Base-by-base conservation (phyloP, 2,329 filamentous ascomycete species). In the Aspergillus pseudoterreus region DNA sequence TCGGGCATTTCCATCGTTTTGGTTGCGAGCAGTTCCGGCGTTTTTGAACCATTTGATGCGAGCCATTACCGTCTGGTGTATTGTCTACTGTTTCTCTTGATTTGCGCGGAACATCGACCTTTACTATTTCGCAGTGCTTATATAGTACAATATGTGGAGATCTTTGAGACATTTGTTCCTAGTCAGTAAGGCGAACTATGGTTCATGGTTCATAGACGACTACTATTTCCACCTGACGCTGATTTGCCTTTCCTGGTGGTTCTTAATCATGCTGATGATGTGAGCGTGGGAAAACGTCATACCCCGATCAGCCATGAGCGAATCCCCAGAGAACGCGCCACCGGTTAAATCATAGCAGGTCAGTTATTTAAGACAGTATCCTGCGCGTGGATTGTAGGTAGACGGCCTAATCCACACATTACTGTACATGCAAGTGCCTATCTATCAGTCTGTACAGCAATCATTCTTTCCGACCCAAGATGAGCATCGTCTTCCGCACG, bases 41-140 rank as follows among this genome's bases (percentile, higher is more conserved):
- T 52, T 52, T 33, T 27, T 45, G 22, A 32, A 32, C 12, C 43
- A 44, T 14, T 47, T 36, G 45, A 46, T 49, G 50, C 27, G 33
- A 45, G 35, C 14, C 35, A 38, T 11, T 38, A 17, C 35, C 4
- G 8, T 38, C 15, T 38, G 35, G 35, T 38, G 35, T 38, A 38
- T n/a, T 38, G 6, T 38, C n/a, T 38, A n/a, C n/a, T 35, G 11
- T 35, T 35, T 38, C 14, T 2, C 35, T n/a, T 6, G 35, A n/a
- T 15, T 17, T 38, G 8, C 14, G 35, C 35, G n/a, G 35, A 38
- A 38, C 35, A 17, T 38, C 35, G 15, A 43, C 15, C 39, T 43
- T 11, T 21, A 15, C 4, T 42, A 22, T 22, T 22, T 30, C 27
- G 27, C 27, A 30, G 6, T 30, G 27, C 27, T 30, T 11, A 22